These are phyloP conservation scores for Rhododendron vialii DNA, from an alignment of 148 eudicot genomes.

Conservation along the genomic window DNA sequence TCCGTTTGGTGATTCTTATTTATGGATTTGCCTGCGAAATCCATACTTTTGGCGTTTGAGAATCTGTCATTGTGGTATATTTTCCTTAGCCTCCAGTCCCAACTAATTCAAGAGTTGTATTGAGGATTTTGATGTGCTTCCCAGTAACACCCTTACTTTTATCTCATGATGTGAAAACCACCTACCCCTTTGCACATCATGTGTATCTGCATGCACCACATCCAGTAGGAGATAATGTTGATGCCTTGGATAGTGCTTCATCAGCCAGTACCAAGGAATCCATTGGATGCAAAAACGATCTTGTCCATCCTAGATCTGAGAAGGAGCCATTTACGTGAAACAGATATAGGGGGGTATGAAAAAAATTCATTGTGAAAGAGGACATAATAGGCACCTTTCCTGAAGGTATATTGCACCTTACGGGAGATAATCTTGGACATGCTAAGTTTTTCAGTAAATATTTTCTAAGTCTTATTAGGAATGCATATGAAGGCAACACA, in stretches of 20 bases:
- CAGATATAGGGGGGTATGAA: neutral
- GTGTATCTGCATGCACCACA: neutral
- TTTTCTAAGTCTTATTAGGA: neutral
- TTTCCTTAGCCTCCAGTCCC: neutral
- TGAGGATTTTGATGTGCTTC: neutral
- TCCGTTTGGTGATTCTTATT: neutral
- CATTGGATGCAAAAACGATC: neutral
- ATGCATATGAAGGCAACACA: neutral
- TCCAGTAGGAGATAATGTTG: neutral
- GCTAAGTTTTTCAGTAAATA: neutral
- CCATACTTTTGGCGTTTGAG: neutral
- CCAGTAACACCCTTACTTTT: neutral
- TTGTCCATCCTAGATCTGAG: neutral
- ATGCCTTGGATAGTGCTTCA: neutral
- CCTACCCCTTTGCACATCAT: neutral
- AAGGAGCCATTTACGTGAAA: neutral
- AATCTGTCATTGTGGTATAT: neutral
- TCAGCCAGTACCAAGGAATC: neutral
- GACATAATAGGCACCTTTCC: neutral
- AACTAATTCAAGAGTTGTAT: neutral
- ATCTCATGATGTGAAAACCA: neutral
- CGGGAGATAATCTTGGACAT: neutral
- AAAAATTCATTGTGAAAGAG: neutral
- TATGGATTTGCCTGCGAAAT: neutral
- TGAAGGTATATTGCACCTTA: neutral